phyloP scores from a whole-genome alignment of 1,139 yeast genomes.

The Geotrichum histeridarum region DNA sequence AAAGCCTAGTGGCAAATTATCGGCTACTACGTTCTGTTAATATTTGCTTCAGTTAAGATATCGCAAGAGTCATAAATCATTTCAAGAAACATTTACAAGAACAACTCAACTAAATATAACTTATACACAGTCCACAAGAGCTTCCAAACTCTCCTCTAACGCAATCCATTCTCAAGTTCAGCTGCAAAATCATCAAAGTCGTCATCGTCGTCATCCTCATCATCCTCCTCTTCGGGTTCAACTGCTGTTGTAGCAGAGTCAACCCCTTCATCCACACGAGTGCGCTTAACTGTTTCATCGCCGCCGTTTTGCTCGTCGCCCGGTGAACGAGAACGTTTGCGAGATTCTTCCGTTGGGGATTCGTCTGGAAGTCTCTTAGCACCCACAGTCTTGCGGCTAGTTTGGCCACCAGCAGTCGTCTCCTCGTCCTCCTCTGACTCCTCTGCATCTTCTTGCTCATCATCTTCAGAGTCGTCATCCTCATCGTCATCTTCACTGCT shows the following conservation, averaged over 20 bases:
- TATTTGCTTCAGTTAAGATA: too few relatives aligned
- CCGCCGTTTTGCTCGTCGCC: slow-evolving; percentile 29
- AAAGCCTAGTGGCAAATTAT: too few relatives aligned
- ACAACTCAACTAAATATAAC: not conserved
- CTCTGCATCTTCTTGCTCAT: slow-evolving; percentile 1
- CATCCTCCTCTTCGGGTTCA: slow-evolving; percentile 30
- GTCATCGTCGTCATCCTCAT: slow-evolving; percentile 28
- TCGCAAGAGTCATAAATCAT: slow-evolving; percentile 3
- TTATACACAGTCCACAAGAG: too few relatives aligned
- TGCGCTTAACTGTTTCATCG: slow-evolving; percentile 4
- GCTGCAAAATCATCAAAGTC: slow-evolving; percentile 41
- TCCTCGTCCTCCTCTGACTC: slow-evolving; percentile 3
- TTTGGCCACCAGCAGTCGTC: slow-evolving; percentile 1
- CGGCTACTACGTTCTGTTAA: too few relatives aligned
- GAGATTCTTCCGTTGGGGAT: slow-evolving; percentile 27
- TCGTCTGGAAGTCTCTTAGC: slow-evolving; percentile 19
- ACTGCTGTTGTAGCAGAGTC: slow-evolving; percentile 18
- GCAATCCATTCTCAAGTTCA: slow-evolving; percentile 36
- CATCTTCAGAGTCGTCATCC: slow-evolving; percentile 8
- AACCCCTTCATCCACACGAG: not conserved
- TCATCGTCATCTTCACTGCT: slow-evolving; percentile 6
- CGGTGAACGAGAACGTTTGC: slow-evolving; percentile 24
- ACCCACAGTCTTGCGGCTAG: slow-evolving; percentile 20
- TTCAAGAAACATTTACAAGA: slow-evolving; percentile 1
- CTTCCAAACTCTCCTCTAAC: slow-evolving; percentile 12